Percentiles rank a stretch among this genome's conserved stretches.
Conservation (phyloP, 345 rosid species). For the Eucalyptus erythrocorys region DNA sequence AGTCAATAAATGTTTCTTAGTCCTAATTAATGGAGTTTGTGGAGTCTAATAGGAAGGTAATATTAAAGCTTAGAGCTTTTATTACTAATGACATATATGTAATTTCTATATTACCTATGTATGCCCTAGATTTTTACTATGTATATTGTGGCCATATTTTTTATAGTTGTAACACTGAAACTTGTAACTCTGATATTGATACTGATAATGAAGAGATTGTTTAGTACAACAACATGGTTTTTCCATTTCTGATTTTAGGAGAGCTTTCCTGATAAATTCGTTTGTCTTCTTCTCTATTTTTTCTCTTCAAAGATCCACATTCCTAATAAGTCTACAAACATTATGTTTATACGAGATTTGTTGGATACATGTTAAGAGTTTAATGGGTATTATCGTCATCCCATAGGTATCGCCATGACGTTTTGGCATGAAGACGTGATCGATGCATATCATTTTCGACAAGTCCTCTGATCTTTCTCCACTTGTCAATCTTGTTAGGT, state of each 20-base stretch:
- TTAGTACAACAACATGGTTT: too few relatives aligned
- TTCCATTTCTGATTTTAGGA: too few relatives aligned
- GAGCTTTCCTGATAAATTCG: too few relatives aligned
- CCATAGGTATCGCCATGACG: neutral
- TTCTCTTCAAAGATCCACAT: neutral
- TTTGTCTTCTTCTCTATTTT: neutral
- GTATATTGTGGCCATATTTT: fast-evolving
- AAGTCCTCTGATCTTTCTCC: neutral
- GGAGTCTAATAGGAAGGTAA: neutral
- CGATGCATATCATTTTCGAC: neutral
- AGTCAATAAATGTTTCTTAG: neutral
- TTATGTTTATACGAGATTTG: neutral
- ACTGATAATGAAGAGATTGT: too few relatives aligned
- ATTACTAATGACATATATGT: neutral
- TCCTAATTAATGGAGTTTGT: neutral
- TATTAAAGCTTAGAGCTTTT: neutral
- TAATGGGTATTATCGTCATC: neutral
- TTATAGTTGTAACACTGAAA: neutral
- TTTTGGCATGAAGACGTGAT: neutral
- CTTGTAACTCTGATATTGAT: neutral
- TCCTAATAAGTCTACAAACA: neutral
- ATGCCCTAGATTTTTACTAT: neutral
- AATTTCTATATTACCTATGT: too few relatives aligned
- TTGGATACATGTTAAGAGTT: neutral
- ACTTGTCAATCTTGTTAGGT: neutral